Evolutionary conservation across 306 rosid genomes (phyloP), one percentile per base, ranked within the genome.

Genomic region (Lotus japonicus): DNA sequence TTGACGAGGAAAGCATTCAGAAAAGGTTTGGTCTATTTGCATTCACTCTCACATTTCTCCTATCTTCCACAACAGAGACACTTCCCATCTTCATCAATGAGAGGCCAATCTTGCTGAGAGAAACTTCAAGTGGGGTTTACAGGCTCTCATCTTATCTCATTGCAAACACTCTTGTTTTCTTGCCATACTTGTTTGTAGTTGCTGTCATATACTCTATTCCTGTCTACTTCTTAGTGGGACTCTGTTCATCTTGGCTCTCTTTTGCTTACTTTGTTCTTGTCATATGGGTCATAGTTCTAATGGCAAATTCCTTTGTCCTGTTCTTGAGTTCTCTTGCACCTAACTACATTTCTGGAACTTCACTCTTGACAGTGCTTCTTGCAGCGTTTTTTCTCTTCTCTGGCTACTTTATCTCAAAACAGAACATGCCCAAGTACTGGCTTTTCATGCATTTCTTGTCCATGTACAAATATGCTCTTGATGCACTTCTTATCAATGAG

Each of bases 141-240:
- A 82, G 97, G 58, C 82, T 94, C 3, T 94, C 97, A 3, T 94
- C 98, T 0, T 85, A 94, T 71, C 87, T 94, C 33, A 79, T 94
- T n/a, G 96, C 97, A 38, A 94, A 88, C 48, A 94, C 98, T 11
- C 85, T 94, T 11, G 98, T 94, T 64, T 94, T 94, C 95, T 36
- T 90, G 42, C 98, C 98, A 6, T 90, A 94, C 58, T 66, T 94
- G 77, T 74, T 94, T 0, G 90, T 81, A 5, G 49, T 94, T 4
- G 86, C 97, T 19, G 11, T 94, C 56, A 81, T 90, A 23, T 94
- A 85, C 84, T 94, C 97, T 0, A 67, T 86, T 49, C 88, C 96
- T 0, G 86, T 94, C 16, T 94, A 90, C 57, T 94, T 94, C 85
- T 81, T 94, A 16, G 98, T 90, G 26, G 98, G 97, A 11, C 82